Evolutionary conservation across 2,329 filamentous ascomycete species (phyloP), one percentile per base, ranked within the genome.

Genomic region (Aspergillus pseudoglaucus): DNA sequence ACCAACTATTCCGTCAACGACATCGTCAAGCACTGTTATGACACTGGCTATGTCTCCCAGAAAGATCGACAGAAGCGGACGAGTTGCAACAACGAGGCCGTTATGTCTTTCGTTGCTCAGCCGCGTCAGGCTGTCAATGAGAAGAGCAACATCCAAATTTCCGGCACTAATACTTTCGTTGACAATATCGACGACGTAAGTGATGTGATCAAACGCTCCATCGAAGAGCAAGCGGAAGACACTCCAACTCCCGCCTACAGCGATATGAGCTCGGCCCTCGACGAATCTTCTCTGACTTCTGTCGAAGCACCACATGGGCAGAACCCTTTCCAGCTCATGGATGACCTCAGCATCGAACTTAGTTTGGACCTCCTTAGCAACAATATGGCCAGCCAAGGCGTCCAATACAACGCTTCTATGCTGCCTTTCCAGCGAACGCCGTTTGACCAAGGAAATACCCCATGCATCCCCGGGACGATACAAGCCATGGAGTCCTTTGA

Each of bases 1-100:
- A 65, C 63, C 33, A 64, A 63, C 42, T 51, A 61, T 23, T 68
- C 66, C 8, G 59, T 60, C 22, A 51, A 56, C 45, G 65, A 67
- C 41, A 51, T 69, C 40, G 55, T 67, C 47, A 53, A 58, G 7
- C 53, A 64, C 45, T 65, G 63, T 51, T 66, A 63, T 41, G 53
- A 54, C 18, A 43, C 47, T 47, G 65, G 63, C 17, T 64, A 63
- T 54, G 56, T 65, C 30, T 42, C 51, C 17, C 54, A 56, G 12
- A 38, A 46, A 46, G 37, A 47, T 6, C 39, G 49, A 35, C 48
- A 45, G 25, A 49, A 52, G 17, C 47, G 45, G 10, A 20, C 35
- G 14, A 27, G 27, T 32, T 35, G 48, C 22, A 46, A 49, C 38
- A 52, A 47, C 23, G 45, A 49, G 17, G 44, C 61, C 43, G 56